Percentiles rank a stretch among this genome's conserved stretches.
phyloP scores from a whole-genome alignment of 495 filamentous ascomycete genomes.

The Neurospora sp. region DNA sequence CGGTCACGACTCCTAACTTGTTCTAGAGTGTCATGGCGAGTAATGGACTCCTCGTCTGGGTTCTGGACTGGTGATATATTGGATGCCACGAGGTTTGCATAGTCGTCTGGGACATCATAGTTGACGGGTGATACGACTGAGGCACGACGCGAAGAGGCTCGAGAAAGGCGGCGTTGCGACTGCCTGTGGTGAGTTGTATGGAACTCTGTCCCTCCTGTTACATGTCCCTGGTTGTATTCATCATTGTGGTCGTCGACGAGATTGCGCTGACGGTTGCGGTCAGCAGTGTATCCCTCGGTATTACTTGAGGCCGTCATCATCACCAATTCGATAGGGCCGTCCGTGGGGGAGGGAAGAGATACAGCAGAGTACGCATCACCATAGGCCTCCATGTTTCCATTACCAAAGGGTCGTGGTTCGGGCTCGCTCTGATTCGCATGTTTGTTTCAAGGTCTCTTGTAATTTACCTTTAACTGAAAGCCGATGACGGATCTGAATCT shows the following conservation, averaged over 20 bases:
- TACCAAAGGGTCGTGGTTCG: not conserved
- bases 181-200: not conserved
- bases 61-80: constrained; percentile 36
- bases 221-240: not conserved
- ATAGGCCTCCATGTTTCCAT: not conserved
- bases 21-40: constrained; percentile 20
- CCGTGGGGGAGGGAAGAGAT: not conserved
- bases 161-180: not conserved
- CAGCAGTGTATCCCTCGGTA: not conserved
- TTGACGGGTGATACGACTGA: constrained; percentile 9
- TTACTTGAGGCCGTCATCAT: not conserved
- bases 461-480: not conserved
- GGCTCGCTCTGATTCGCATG: not conserved
- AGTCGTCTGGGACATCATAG: constrained; percentile 38
- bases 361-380: not conserved
- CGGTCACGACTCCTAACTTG: constrained; percentile 15
- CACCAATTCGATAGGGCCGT: not conserved
- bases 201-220: not conserved
- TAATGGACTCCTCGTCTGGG: constrained; percentile 26
- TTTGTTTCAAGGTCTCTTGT: not conserved
- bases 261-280: not conserved
- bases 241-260: not conserved
- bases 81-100: constrained; percentile 39
- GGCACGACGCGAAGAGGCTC: not conserved
- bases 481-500: not conserved